Base-by-base conservation (phyloP, 1,284 basidiomycete species). In the Apiotrichum veenhuisii region DNA sequence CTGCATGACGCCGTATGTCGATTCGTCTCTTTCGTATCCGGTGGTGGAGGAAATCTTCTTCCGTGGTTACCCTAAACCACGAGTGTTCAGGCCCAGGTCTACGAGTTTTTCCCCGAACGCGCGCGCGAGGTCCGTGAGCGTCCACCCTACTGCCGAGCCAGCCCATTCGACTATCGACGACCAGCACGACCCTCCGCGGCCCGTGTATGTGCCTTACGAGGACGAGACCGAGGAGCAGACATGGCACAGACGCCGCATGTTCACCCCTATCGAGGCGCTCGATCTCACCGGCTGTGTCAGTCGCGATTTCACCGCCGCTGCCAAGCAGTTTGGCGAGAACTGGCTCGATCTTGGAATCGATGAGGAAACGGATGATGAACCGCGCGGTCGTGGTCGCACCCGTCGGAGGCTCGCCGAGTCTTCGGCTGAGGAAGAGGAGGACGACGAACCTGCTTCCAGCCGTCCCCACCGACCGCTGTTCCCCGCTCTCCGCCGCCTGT, bases 1-100 rank as follows among this genome's bases (percentile, higher is more conserved):
- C 64, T 91, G 90, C 30, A 91, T 90, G n/a, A 95, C 91, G 0
- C 92, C 95, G 73, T 96, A 94, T 71, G 95, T 96, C 88, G 92
- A 96, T 66, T 89, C 91, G 2, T 87, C 92, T 1, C 79, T 96
- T 45, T 88, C 87, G 10, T 79, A 88, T 25, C 80, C 85, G 0
- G 91, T 96, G 3, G 77, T 96, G 23, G 87, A 86, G 57, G 92
- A 95, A 68, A 79, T 96, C 10, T 85, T 96, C 68, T 83, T 95
- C 62, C 85, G 92, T 30, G 91, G 91, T 0, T 74, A 70, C 58
- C 54, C 61, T 47, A 66, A 65, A 23, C 72, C 74, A 0, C 61
- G 69, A 45, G 38, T 52, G 53, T 60, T 58, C 57, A 62, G 58
- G 46, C 69, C 54, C 52, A 37, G 55, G 44, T 59, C 64, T 14